A percentile compares a stretch with the other conserved stretches of the same genome.
phyloP scores from a whole-genome alignment of 441 rosid genomes.

The Isatis lusitanica region DNA sequence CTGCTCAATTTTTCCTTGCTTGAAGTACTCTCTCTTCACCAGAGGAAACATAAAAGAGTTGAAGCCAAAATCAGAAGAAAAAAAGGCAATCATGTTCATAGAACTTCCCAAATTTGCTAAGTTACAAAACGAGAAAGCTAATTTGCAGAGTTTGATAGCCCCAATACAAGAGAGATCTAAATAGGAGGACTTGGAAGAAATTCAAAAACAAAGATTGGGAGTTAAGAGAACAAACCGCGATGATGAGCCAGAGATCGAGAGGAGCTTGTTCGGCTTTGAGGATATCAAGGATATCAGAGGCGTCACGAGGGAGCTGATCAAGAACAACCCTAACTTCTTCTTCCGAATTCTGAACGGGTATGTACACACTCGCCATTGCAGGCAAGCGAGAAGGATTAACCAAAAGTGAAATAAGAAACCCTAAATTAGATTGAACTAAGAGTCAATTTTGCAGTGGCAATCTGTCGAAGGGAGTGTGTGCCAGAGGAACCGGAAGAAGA shows the following conservation, averaged over 20 bases:
- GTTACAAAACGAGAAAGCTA: no score
- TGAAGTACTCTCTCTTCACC: slow-evolving; percentile 92
- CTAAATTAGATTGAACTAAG: background rate
- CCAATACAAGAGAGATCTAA: background rate
- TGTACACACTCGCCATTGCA: slow-evolving; percentile 84
- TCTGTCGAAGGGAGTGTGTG: background rate
- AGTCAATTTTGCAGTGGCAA: slow-evolving; percentile 18
- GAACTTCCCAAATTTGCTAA: no score
- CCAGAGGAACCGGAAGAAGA: background rate
- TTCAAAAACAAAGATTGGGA: background rate
- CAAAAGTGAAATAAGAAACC: slow-evolving; percentile 7
- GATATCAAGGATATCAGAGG: slow-evolving; percentile 94
- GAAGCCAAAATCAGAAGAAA: slow-evolving; percentile 19
- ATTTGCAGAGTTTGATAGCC: no score
- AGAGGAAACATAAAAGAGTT: background rate
- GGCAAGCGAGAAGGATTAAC: background rate
- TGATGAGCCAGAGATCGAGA: slow-evolving; percentile 96
- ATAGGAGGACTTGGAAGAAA: background rate
- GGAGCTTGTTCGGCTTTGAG: slow-evolving; percentile 99
- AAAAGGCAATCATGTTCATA: background rate
- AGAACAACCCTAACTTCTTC: slow-evolving; percentile 96
- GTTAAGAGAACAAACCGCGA: slow-evolving; percentile 56
- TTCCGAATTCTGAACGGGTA: slow-evolving; percentile 98
- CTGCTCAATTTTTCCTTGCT: slow-evolving; percentile 90
- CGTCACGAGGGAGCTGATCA: slow-evolving; percentile 95